Conservation (phyloP, 164 flowering plant species). For the Tetrastigma voinierianum region DNA sequence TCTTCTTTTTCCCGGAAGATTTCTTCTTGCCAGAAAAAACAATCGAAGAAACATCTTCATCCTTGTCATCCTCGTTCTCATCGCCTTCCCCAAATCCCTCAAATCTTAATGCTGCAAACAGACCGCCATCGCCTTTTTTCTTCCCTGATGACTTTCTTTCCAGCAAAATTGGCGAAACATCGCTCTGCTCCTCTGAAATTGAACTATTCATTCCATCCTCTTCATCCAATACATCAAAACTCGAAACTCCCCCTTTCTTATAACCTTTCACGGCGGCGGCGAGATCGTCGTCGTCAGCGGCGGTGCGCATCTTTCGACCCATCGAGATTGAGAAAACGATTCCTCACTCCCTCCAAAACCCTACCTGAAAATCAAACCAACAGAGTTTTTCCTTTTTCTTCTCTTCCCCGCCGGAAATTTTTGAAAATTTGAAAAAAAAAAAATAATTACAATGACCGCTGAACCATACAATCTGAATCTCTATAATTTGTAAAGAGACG, state of each 20-base stretch:
- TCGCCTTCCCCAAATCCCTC: conserved; percentile 27
- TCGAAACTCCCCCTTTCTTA: conserved; percentile 35
- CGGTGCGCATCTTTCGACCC: conserved; percentile 66
- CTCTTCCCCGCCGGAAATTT: no score
- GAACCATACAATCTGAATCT: no score
- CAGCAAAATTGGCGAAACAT: conserved; percentile 22
- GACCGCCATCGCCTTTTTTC: conserved; percentile 17
- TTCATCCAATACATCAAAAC: not conserved
- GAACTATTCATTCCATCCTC: not conserved
- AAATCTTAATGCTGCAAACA: conserved; percentile 12
- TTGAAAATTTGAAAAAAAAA: no score
- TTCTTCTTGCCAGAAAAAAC: conserved; percentile 58
- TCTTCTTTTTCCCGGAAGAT: no score
- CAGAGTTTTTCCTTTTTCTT: no score
- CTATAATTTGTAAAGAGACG: no score
- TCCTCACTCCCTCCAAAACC: no score
- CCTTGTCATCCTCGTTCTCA: conserved; percentile 15
- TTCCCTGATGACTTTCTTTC: conserved; percentile 30
- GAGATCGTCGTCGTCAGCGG: conserved; percentile 43
- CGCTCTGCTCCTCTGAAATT: conserved; percentile 1
- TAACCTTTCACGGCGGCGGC: conserved; percentile 16
- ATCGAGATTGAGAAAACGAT: conserved; percentile 17
- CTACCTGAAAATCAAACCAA: no score
- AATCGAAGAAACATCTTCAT: conserved; percentile 26
- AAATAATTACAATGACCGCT: no score